Evolutionary conservation across 306 rosid genomes (phyloP), one percentile per base, ranked within the genome.

Genomic region (Amphicarpaea edgeworthii): DNA sequence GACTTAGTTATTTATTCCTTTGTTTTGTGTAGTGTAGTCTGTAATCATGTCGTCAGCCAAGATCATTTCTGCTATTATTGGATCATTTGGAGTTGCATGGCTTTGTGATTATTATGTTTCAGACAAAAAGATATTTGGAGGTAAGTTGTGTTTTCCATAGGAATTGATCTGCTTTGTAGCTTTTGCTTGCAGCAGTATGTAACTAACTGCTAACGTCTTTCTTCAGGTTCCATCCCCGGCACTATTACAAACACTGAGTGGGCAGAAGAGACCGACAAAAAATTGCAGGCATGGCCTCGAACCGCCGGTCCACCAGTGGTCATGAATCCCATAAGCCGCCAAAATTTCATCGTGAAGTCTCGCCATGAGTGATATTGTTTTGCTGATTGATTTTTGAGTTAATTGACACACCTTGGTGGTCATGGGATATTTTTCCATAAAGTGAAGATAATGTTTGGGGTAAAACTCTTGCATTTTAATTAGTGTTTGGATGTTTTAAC

Each of bases 271-370:
- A 91, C 98, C 26, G 98, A 94, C 82, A 91, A 86, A 76, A 95
- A 90, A 79, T 87, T 95, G 32, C 93, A 90, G 86, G 82, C 96
- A 49, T 95, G 96, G 98, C 98, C 98, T 63, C 96, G 97, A 0
- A 86, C 91, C 51, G 90, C 90, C 37, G 95, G 95, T 76, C 95
- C 95, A 64, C 95, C 95, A 1, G 94, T 89, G 47, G 91, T 87
- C 59, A 87, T 89, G 88, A 89, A 89, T 62, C 94, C 94, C 79
- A 87, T 90, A 40, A 84, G 84, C 41, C 92, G 90, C 79, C 95
- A 90, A 68, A 90, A 90, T 76, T 90, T 90, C 87, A 85, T 87
- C 45, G 95, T 90, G 73, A 87, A 87, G 85, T 38, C 86, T 41
- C 89, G 70, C 43, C 0, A 86, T 8, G 93, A 88, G 55, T 88